These are phyloP conservation scores for Rhizoctonia solani DNA, from an alignment of 1,284 basidiomycete genomes.

Conservation along the genomic window DNA sequence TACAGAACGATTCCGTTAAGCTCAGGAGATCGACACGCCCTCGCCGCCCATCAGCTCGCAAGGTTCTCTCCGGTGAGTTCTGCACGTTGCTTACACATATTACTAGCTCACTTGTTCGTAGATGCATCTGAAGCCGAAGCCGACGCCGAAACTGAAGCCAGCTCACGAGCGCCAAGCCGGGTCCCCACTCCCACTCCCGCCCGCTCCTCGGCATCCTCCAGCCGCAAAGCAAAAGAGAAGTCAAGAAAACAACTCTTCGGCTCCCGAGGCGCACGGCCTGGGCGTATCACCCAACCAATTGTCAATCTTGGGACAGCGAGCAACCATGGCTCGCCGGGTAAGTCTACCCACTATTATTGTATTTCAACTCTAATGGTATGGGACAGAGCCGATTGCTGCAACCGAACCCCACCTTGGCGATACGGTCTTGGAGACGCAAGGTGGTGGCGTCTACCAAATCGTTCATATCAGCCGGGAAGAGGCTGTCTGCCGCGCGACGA, in stretches of 20 bases:
- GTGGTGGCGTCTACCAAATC: background rate
- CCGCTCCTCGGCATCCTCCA: no score
- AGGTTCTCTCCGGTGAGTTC: background rate
- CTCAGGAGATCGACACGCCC: constrained; percentile 7
- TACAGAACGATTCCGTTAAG: no score
- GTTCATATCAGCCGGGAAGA: background rate
- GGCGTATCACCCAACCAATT: constrained; percentile 5
- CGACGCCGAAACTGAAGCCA: no score
- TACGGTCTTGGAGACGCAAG: background rate
- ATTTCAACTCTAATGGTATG: background rate
- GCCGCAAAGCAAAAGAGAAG: background rate
- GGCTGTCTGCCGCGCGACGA: background rate
- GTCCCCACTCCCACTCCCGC: constrained; percentile 3
- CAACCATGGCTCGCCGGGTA: constrained; percentile 9
- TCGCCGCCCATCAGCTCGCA: background rate
- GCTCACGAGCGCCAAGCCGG: background rate
- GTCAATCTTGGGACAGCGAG: background rate
- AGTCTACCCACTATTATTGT: background rate
- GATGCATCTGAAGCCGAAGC: no score
- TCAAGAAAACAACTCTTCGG: background rate
- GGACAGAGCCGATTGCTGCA: background rate
- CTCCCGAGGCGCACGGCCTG: background rate
- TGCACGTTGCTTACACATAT: background rate
- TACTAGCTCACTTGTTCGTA: background rate
- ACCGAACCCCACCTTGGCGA: background rate